A percentile compares a stretch with the other conserved stretches of the same genome.
phyloP scores from a whole-genome alignment of 257 asterid genomes.

The Penstemon davidsonii region DNA sequence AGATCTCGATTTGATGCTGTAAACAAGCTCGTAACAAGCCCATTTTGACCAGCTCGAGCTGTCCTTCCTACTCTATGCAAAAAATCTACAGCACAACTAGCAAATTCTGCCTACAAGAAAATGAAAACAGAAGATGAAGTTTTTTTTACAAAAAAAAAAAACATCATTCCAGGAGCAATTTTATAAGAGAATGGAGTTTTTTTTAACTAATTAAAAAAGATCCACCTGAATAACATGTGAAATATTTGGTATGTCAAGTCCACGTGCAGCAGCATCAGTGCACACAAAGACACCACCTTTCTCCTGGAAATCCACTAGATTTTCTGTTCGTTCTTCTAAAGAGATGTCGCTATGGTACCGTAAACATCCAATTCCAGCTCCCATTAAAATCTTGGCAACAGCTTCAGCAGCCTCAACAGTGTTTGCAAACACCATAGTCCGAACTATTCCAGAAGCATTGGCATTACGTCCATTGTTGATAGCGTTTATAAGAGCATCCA shows the following conservation, averaged over 20 bases:
- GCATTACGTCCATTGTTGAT: conserved; percentile 47
- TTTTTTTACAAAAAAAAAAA: not conserved
- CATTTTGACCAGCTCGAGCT: conserved; percentile 93
- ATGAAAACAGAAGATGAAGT: conserved; percentile 9
- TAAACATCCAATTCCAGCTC: conserved; percentile 63
- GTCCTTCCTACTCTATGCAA: conserved; percentile 97
- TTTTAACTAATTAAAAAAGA: not conserved
- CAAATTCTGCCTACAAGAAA: conserved; percentile 82
- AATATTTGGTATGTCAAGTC: conserved; percentile 83
- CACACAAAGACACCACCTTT: conserved; percentile 96
- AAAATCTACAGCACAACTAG: conserved; percentile 88
- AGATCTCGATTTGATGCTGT: conserved; percentile 69
- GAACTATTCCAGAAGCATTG: conserved; percentile 35
- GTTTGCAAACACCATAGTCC: conserved; percentile 96
- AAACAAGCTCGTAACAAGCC: conserved; percentile 84
- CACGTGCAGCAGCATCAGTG: conserved; percentile 99
- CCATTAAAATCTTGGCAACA: conserved; percentile 60
- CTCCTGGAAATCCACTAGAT: conserved; percentile 67
- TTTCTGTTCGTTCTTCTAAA: conserved; percentile 71
- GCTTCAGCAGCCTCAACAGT: conserved; percentile 95
- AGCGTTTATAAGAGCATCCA: conserved; percentile 71
- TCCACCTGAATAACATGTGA: conserved; percentile 94
- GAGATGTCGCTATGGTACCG: conserved; percentile 77
- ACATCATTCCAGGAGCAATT: not conserved
- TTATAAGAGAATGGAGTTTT: too few relatives aligned